Evolutionary conservation across 2,329 filamentous ascomycete genomes (phyloP).

Genomic region (Dothistroma pini): DNA sequence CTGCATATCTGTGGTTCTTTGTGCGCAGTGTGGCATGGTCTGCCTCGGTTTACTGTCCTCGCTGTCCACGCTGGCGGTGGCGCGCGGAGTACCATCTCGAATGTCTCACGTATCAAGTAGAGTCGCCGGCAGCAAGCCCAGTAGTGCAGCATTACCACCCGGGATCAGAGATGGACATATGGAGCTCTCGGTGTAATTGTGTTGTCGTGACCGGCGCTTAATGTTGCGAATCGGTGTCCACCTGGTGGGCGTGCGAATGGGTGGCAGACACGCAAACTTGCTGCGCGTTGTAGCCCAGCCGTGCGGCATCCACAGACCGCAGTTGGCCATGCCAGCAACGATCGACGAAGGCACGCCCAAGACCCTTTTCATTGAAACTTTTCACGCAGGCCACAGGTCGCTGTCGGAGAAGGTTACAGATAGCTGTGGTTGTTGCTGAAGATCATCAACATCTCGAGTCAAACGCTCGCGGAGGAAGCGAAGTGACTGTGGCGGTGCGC

Average conservation of each 20-base stretch:
- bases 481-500: conserved; percentile 2
- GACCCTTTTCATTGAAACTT: not conserved
- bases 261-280: conserved; percentile 4
- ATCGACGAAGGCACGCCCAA: not conserved
- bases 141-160: conserved; percentile 2
- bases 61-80: conserved; percentile 1
- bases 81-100: not conserved
- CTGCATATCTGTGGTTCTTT: conserved; percentile 3
- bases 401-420: not conserved
- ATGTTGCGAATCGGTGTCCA: not conserved
- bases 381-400: not conserved
- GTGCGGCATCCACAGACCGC: not conserved
- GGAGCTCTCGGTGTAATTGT: not conserved
- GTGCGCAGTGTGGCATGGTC: conserved; percentile 2
- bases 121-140: not conserved
- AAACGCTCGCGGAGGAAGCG: conserved; percentile 1
- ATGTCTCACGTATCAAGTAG: conserved; percentile 6
- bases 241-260: not conserved
- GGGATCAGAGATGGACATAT: conserved; percentile 1
- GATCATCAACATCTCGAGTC: not conserved
- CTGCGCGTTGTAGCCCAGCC: conserved; percentile 5
- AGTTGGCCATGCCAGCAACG: not conserved
- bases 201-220: not conserved
- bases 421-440: not conserved
- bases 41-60: conserved; percentile 5